Conservation (phyloP, 768 basidiomycete genomes). For the Leccinellum albellum region DNA sequence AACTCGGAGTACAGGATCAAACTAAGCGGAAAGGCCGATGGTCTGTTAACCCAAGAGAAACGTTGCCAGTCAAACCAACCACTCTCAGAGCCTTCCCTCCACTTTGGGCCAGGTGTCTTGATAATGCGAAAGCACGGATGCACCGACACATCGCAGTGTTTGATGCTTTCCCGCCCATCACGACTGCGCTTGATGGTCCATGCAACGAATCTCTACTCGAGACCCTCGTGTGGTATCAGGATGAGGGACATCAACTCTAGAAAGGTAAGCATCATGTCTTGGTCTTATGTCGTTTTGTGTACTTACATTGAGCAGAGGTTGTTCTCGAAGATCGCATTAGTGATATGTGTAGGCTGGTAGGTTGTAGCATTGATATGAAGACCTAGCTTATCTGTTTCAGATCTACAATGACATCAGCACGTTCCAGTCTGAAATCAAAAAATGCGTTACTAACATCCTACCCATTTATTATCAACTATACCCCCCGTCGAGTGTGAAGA, state of each 20-base stretch:
- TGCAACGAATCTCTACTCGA: not conserved
- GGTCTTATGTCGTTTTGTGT: not conserved
- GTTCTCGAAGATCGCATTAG: too few relatives aligned
- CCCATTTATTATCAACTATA: not conserved
- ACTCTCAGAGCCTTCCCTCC: not conserved
- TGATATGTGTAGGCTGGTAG: not conserved
- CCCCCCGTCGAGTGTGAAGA: not conserved
- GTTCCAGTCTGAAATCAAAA: not conserved
- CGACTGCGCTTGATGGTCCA: not conserved
- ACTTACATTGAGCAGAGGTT: not conserved
- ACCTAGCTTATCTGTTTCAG: not conserved
- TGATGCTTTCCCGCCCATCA: not conserved
- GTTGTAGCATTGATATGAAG: not conserved
- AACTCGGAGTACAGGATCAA: not conserved
- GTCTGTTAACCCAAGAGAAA: not conserved
- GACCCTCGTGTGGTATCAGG: not conserved
- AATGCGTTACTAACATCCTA: not conserved
- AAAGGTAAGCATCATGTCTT: not conserved
- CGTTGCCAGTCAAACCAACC: not conserved
- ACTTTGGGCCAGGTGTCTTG: not conserved
- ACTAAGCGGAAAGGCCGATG: not conserved
- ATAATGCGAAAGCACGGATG: not conserved
- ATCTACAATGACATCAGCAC: not conserved
- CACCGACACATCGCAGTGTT: not conserved
- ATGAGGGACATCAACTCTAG: not conserved